Evolutionary conservation across 176 grass and related monocot species (phyloP).

Genomic region (Eragrostis nindensis): DNA sequence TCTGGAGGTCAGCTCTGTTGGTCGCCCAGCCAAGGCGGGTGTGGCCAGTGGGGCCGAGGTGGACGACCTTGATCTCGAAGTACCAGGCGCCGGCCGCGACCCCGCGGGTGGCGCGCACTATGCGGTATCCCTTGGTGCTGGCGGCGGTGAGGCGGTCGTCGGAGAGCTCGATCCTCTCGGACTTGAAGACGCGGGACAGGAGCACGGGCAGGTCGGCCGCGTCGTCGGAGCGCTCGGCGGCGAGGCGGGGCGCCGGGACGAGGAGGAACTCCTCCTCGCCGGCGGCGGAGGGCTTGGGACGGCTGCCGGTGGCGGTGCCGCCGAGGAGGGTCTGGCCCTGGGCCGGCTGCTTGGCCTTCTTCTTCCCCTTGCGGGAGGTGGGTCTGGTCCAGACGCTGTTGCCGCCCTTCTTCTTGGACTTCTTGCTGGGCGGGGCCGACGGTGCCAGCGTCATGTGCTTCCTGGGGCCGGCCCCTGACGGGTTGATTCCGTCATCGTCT

Average conservation of each 20-base stretch:
- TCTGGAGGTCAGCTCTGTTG: conserved; percentile 85
- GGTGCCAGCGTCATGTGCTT: conserved; percentile 46
- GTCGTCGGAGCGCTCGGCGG: conserved; percentile 69
- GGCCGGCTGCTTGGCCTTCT: conserved; percentile 56
- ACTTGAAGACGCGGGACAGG: conserved; percentile 82
- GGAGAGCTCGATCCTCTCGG: conserved; percentile 74
- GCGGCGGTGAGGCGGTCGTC: conserved; percentile 74
- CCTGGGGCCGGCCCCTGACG: conserved; percentile 2
- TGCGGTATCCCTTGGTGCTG: conserved; percentile 90
- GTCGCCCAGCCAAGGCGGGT: conserved; percentile 89
- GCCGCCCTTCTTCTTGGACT: conserved; percentile 81
- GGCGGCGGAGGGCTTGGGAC: conserved; percentile 15
- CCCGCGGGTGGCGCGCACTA: conserved; percentile 86
- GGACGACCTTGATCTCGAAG: conserved; percentile 74
- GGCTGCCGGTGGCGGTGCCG: conserved; percentile 21
- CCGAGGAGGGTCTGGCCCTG: background rate
- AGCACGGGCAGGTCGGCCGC: conserved; percentile 58
- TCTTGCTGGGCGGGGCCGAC: conserved; percentile 55
- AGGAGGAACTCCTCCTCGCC: conserved; percentile 73
- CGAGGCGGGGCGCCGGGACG: conserved; percentile 67
- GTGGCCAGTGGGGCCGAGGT: conserved; percentile 63
- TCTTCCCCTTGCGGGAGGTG: conserved; percentile 83
- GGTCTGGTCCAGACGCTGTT: conserved; percentile 83
- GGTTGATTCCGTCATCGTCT: conserved; percentile 51
- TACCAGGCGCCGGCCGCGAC: conserved; percentile 77